These are phyloP conservation scores for Blastobotrys arbuscula DNA, from an alignment of 1,139 yeast species.

Conservation along the genomic window DNA sequence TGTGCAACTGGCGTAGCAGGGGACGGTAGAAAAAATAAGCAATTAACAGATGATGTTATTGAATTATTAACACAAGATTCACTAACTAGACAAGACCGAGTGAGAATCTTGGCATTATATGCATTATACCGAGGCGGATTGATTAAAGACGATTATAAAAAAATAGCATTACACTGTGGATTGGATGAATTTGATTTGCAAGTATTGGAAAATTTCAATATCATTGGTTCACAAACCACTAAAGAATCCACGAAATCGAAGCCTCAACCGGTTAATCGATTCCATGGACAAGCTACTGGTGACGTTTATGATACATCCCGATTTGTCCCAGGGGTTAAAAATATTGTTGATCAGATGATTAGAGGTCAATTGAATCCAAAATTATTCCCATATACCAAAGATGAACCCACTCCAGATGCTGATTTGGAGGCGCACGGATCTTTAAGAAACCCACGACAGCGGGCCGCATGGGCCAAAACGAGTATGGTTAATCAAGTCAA, in stretches of 20 bases:
- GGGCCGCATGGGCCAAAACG: slow-evolving; percentile 75
- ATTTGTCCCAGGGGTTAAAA: slow-evolving; percentile 65
- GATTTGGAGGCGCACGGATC: slow-evolving; percentile 40
- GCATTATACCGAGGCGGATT: slow-evolving; percentile 83
- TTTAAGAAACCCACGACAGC: slow-evolving; percentile 66
- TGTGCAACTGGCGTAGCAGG: slow-evolving; percentile 69
- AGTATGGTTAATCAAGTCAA: slow-evolving; percentile 45
- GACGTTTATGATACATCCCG: slow-evolving; percentile 72
- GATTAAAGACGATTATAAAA: slow-evolving; percentile 64
- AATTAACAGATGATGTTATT: slow-evolving; percentile 62
- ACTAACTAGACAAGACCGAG: slow-evolving; percentile 57
- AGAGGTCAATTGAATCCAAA: slow-evolving; percentile 48
- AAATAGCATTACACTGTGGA: slow-evolving; percentile 65
- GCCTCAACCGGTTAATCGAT: slow-evolving; percentile 20
- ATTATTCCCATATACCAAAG: slow-evolving; percentile 70
- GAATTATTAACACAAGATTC: slow-evolving; percentile 44
- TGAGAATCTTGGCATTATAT: slow-evolving; percentile 72
- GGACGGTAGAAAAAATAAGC: slow-evolving; percentile 62
- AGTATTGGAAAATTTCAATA: slow-evolving; percentile 59
- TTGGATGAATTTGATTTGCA: slow-evolving; percentile 54
- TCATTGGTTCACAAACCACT: slow-evolving; percentile 61
- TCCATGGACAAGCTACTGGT: slow-evolving; percentile 42
- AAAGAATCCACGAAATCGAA: slow-evolving; percentile 40
- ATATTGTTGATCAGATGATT: slow-evolving; percentile 47
- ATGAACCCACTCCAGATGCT: slow-evolving; percentile 60